Conservation (phyloP, 1,139 yeast species). For the Debaryomyces nepalensis region DNA sequence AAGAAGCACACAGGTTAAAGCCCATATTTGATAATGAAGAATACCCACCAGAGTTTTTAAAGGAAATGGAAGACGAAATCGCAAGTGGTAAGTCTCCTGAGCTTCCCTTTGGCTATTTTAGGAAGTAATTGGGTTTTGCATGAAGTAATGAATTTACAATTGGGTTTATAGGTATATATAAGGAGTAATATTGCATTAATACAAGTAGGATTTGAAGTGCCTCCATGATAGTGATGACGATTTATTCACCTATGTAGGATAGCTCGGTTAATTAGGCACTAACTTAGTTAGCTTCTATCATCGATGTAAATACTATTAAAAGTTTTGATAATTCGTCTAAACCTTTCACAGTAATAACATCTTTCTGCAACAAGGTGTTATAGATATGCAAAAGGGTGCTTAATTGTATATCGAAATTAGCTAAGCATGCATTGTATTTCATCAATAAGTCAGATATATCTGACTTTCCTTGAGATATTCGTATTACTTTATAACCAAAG, state of each 20-base stretch:
- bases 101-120: slow-evolving; percentile 28
- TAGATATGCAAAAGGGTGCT: slow-evolving; percentile 4
- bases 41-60: slow-evolving; percentile 31
- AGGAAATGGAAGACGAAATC: slow-evolving; percentile 16
- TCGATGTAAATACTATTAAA: slow-evolving; percentile 6
- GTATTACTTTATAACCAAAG: not conserved
- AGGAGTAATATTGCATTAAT: not conserved
- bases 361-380: slow-evolving; percentile 2
- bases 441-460: slow-evolving; percentile 3
- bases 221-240: too few relatives aligned
- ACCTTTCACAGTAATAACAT: slow-evolving; percentile 1
- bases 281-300: not conserved
- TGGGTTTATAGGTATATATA: slow-evolving; percentile 1
- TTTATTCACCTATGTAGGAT: too few relatives aligned
- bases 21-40: slow-evolving; percentile 36
- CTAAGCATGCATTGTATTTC: not conserved
- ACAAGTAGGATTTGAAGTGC: not conserved
- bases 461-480: not conserved
- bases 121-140: slow-evolving; percentile 14
- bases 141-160: not conserved
- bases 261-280: not conserved
- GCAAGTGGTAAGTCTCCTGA: slow-evolving; percentile 18
- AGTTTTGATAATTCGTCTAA: slow-evolving; percentile 1
- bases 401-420: slow-evolving; percentile 3
- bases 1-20: slow-evolving; percentile 18